Base-by-base conservation (phyloP, 2,329 filamentous ascomycete species). In the Hirsutella thompsonii region DNA sequence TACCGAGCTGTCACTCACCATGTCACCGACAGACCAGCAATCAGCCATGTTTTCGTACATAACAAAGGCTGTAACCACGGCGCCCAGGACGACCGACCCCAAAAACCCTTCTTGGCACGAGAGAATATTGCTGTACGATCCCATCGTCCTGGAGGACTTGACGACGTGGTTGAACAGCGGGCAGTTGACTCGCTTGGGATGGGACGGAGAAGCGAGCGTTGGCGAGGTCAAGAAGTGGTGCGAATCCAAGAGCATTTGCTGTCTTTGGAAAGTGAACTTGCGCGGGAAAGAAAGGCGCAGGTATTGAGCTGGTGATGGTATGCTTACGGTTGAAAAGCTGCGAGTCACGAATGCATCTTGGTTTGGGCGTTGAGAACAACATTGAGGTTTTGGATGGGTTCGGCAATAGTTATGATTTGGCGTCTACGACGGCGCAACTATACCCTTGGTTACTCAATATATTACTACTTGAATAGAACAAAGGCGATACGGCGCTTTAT, bases 111-210 rank as follows among this genome's bases (percentile, higher is more conserved):
- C 76, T 2, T 96, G 89, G 85, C 72, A 93, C 51, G 87, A 96
- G 60, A 93, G 88, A 62, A 95, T 98, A 37, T 67, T 96, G 5
- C 76, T 96, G 56, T 96, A 93, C 56, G 89, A 96, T 52, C 87
- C 90, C 0, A 82, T 98, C 35, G 71, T 92, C 1, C 61, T 95
- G 0, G 90, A 96, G 60, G 88, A 95, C 48, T 66, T 98, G 13
- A 74, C 89, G 0, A 62, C 66, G 0, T 96, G 88, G 83, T 62
- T 96, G 14, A 95, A 94, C 50, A 71, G 71, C 3, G 81, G 81
- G 11, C 75, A 77, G 20, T 61, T 89, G 36, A 70, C 69, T 11
- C 65, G 67, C 3, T 71, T 77, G 1, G 77, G 77, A 0, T 82
- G 75, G 50, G 80, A 85, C 48, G 70, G 69, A 8, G 78, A 85